Conservation (phyloP, 2,329 filamentous ascomycete genomes). For the Pseudogymnoascus sp. region DNA sequence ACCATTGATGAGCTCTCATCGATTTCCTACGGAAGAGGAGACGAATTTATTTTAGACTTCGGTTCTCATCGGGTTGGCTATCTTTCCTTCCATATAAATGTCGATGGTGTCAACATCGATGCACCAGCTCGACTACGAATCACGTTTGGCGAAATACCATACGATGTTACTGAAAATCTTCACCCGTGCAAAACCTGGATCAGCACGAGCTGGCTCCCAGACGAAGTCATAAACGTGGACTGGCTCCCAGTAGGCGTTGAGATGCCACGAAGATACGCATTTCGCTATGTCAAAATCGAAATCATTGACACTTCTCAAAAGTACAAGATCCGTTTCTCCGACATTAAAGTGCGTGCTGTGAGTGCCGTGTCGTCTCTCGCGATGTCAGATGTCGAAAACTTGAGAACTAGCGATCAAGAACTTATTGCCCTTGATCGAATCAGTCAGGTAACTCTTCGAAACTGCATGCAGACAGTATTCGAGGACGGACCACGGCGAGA, state of each 20-base stretch:
- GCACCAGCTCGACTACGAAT: slow-evolving; percentile 29
- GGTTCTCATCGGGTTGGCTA: slow-evolving; percentile 29
- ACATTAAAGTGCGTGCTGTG: slow-evolving; percentile 24
- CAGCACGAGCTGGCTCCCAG: slow-evolving; percentile 31
- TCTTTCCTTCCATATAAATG: slow-evolving; percentile 24
- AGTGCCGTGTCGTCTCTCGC: slow-evolving; percentile 23
- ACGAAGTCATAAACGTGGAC: slow-evolving; percentile 31
- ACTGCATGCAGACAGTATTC: slow-evolving; percentile 34
- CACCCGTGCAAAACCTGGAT: slow-evolving; percentile 31
- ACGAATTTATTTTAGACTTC: slow-evolving; percentile 29
- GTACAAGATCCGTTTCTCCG: slow-evolving; percentile 27
- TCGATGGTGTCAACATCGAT: slow-evolving; percentile 28
- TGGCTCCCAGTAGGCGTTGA: slow-evolving; percentile 25
- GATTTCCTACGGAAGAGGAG: slow-evolving; percentile 21
- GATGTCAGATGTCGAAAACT: not conserved
- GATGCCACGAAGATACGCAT: slow-evolving; percentile 28
- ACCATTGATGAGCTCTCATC: slow-evolving; percentile 15
- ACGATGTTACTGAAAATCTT: slow-evolving; percentile 30
- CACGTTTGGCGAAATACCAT: slow-evolving; percentile 31
- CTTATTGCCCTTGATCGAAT: slow-evolving; percentile 26
- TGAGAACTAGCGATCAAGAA: slow-evolving; percentile 16
- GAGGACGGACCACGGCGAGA: slow-evolving; percentile 32
- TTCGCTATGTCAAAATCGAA: slow-evolving; percentile 29
- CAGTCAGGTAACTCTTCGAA: slow-evolving; percentile 28
- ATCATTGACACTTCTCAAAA: slow-evolving; percentile 29